Evolutionary conservation across 1,139 yeast genomes (phyloP).

Genomic region (Yamadazyma atlantica): DNA sequence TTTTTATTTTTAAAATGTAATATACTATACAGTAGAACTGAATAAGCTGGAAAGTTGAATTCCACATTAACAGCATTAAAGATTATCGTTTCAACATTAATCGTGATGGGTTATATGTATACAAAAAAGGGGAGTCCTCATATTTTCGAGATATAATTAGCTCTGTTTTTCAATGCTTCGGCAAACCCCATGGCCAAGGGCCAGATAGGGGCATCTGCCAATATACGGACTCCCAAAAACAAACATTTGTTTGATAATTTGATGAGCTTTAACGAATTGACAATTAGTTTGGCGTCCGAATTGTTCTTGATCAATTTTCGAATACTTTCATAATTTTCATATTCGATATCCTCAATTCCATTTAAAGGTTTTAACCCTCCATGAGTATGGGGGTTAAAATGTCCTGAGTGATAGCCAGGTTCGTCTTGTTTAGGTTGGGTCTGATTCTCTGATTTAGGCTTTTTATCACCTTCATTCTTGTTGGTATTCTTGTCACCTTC

Average conservation of each 20-base stretch:
- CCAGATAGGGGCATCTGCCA: conserved; percentile 85
- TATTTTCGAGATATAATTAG: conserved; percentile 33
- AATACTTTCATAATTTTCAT: conserved; percentile 34
- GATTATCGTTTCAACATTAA: conserved; percentile 2
- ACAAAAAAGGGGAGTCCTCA: conserved; percentile 1
- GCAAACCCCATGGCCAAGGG: conserved; percentile 75
- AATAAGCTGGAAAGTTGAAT: not conserved
- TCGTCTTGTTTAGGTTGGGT: conserved; percentile 4
- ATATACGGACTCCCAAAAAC: conserved; percentile 66
- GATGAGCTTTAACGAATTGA: conserved; percentile 17
- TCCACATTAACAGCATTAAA: not conserved
- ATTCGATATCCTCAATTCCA: conserved; percentile 10
- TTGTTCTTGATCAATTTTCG: conserved; percentile 20
- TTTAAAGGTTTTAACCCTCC: conserved; percentile 1
- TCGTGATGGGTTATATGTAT: not conserved
- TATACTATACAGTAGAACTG: conserved; percentile 2
- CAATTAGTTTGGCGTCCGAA: conserved; percentile 16
- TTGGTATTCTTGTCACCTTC: not conserved
- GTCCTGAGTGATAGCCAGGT: not conserved
- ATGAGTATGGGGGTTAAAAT: not conserved
- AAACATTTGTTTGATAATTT: conserved; percentile 54
- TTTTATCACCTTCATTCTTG: not conserved
- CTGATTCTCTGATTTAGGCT: not conserved
- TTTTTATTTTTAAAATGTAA: not conserved
- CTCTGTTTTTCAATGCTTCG: conserved; percentile 70